Evolutionary conservation across 2,329 filamentous ascomycete species (phyloP), one percentile per base, ranked within the genome.

Genomic region (Knufia petricola): DNA sequence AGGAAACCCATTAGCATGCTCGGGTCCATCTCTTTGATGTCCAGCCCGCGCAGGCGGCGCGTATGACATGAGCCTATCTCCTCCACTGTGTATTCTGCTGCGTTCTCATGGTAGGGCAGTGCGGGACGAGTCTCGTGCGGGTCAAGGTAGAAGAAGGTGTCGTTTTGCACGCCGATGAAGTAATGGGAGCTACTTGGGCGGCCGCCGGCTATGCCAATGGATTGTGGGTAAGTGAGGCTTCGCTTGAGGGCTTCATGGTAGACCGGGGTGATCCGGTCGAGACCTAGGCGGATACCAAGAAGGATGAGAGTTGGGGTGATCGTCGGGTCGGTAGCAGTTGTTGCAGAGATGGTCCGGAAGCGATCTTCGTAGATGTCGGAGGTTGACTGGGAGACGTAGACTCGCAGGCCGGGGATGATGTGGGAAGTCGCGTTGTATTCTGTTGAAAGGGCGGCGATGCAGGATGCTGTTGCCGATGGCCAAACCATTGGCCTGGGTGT

Each of bases 401-500:
- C 87, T 38, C 81, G 79, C 10, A 96, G 69, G 1, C 74, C 76
- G 32, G 32, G 15, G 32, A 36, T 36, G 32, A n/a, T 36, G 32
- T 36, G 9, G 7, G 32, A 6, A 3, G 77, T 72, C 42, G 79
- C 72, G 46, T 72, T 65, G 55, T 82, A 75, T 52, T 78, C 73
- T 51, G 83, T 83, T 20, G 81, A 80, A 31, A 98, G 72, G 17
- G 86, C 85, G 64, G 87, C 84, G 57, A 98, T 95, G 65, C 92
- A 96, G 49, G 84, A 81, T 40, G 92, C 89, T 8, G 92, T 94
- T 4, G 92, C 92, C 15, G 88, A 95, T n/a, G 92, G 0, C 92
- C 92, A 67, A 98, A 98, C 92, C 92, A 98, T 67, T 96, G 87
- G 31, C 92, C 92, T 0, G 92, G 92, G 61, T 94, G 86, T 66